A percentile compares a stretch with the other conserved stretches of the same genome.
Evolutionary conservation across 352 stramenopile species (phyloP).

Genomic region (Globisporangium iwayamae): DNA sequence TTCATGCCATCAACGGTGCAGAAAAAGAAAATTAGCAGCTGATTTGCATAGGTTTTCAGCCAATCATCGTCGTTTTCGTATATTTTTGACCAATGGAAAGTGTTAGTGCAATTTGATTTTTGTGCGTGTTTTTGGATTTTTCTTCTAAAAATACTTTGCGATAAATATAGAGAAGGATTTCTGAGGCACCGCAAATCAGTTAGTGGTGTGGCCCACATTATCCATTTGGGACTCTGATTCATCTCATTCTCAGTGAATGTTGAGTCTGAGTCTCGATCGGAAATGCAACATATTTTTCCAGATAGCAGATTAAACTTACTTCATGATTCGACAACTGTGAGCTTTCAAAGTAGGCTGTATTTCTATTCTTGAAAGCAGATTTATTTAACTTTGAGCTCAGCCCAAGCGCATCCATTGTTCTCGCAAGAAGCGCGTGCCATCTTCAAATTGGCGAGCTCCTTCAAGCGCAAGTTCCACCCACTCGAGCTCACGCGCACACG

Average conservation of each 20-base stretch:
- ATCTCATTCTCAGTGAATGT: too few relatives aligned
- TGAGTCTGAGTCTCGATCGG: too few relatives aligned
- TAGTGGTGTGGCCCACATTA: not conserved
- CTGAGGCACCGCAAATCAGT: not conserved
- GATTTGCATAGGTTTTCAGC: not conserved
- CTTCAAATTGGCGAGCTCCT: slow-evolving; percentile 8
- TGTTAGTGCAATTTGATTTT: not conserved
- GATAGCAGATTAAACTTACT: too few relatives aligned
- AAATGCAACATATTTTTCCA: too few relatives aligned
- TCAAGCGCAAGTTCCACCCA: not conserved
- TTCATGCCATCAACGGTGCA: not conserved
- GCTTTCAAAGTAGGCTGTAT: too few relatives aligned
- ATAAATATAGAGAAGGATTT: slow-evolving; percentile 1
- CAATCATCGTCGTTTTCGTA: not conserved
- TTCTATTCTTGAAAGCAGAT: too few relatives aligned
- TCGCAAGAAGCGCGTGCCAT: slow-evolving; percentile 6
- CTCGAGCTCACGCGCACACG: not conserved
- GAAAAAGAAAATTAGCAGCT: not conserved
- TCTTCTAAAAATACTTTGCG: slow-evolving; percentile 2
- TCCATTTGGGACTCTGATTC: too few relatives aligned
- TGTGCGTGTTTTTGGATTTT: not conserved
- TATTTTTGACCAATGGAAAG: not conserved
- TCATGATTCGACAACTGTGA: too few relatives aligned
- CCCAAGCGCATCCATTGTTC: not conserved
- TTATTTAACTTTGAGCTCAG: too few relatives aligned